Base-by-base conservation (phyloP, 805 yeast species). In the Kazachstania kunashirensis region DNA sequence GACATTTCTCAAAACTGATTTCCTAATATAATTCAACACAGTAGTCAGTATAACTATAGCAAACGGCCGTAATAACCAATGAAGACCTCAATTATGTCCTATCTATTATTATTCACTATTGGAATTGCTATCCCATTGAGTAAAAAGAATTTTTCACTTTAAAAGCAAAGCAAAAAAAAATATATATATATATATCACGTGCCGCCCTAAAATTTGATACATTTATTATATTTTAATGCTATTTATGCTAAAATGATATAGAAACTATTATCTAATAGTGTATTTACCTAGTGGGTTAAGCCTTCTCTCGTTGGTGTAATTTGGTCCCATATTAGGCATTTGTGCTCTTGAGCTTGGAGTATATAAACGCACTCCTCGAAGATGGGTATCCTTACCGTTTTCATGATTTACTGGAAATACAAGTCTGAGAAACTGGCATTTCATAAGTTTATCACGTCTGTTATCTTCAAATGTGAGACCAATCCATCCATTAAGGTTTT, bases 361-460 rank as follows among this genome's bases (percentile, higher is more conserved):
- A 33, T 42, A 57, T 9, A 55, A 19, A 16, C 75, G 74, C 13
- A 88, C 66, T 0, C 86, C 80, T 32, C 98, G 61, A 9, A 92
- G 65, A 55, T 86, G 97, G 1, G 95, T 79, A 56, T 92, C 99
- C 52, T 89, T 92, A 31, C 99, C 99, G 52, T 84, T 86, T 53
- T 88, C 96, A 49, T 85, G 95, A 49, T 94, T 92, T 1, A 48
- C 37, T 8, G 59, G 60, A 33, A 60, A 55, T 9, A 41, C 45
- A 13, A 60, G 34, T 19, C 52, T 49, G 11, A 59, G 24, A 33
- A 48, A 57, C 25, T 56, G 58, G 31, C 61, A 52, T 26, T 50
- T 52, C 24, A 59, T 38, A 1, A 50, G 38, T 10, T 37, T 31
- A 27, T 54, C 59, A 11, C 33, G 38, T 33, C 52, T 46, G 19